phyloP scores from a whole-genome alignment of 2,329 filamentous ascomycete genomes.

The Phyllosticta citribraziliensis region DNA sequence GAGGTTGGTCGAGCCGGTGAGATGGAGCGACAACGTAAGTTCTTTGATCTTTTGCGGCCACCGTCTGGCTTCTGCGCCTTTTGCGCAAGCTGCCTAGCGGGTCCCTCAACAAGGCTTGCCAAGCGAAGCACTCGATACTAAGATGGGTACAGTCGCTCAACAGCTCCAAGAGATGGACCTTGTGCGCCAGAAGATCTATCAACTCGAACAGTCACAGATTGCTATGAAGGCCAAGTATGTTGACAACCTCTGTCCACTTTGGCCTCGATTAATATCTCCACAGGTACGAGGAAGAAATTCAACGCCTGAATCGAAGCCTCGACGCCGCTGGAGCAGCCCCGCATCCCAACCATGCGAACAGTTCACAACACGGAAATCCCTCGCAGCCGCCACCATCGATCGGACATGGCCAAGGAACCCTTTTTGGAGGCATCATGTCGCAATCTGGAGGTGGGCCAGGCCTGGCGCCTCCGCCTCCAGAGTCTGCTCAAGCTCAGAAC shows the following conservation, averaged over 20 bases:
- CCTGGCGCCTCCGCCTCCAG: slow-evolving; percentile 60
- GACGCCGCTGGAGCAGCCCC: slow-evolving; percentile 57
- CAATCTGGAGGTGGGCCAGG: slow-evolving; percentile 73
- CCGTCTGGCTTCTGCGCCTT: not conserved
- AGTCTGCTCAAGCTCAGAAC: slow-evolving; percentile 49
- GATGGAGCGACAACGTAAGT: slow-evolving; percentile 90
- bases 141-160: slow-evolving; percentile 55
- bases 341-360: slow-evolving; percentile 57
- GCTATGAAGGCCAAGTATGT: slow-evolving; percentile 84
- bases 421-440: slow-evolving; percentile 94
- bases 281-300: slow-evolving; percentile 91
- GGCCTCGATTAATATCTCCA: not conserved
- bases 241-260: not conserved
- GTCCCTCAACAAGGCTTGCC: not conserved
- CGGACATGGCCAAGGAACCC: slow-evolving; percentile 75
- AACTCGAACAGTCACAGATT: slow-evolving; percentile 82
- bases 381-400: slow-evolving; percentile 78
- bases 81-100: not conserved
- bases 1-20: slow-evolving; percentile 73
- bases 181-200: slow-evolving; percentile 85
- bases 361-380: slow-evolving; percentile 66
- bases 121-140: not conserved
- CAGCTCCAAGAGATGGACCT: slow-evolving; percentile 95
- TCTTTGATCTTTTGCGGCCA: not conserved
- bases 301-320: slow-evolving; percentile 76